These are phyloP conservation scores for Arctium lappa DNA, from an alignment of 129 eudicot species.

Conservation along the genomic window DNA sequence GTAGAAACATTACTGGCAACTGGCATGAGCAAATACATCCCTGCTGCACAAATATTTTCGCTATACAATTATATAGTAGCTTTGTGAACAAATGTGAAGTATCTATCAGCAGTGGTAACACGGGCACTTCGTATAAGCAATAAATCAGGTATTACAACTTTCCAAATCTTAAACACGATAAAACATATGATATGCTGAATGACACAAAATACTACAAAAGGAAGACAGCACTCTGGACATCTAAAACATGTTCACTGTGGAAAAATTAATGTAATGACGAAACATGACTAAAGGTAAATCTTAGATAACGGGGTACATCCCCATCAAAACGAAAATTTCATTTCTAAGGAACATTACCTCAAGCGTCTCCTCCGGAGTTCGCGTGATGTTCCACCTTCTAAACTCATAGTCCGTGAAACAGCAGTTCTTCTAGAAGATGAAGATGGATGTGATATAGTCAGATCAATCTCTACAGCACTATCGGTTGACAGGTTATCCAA, in stretches of 20 bases:
- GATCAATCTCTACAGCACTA: conserved; percentile 27
- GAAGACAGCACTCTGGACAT: conserved; percentile 17
- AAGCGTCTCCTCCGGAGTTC: conserved; percentile 68
- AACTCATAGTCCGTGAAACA: conserved; percentile 40
- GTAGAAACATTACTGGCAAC: neutral
- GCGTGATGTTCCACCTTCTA: conserved; percentile 44
- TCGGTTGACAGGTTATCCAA: conserved; percentile 32
- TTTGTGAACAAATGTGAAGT: conserved; percentile 1
- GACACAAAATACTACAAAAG: conserved; percentile 10
- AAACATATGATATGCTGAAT: conserved; percentile 23
- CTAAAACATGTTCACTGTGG: conserved; percentile 31
- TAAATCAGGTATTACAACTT: conserved; percentile 32
- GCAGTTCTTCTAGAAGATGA: conserved; percentile 47
- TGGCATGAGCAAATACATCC: neutral
- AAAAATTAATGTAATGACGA: conserved; percentile 29
- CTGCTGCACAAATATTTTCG: neutral
- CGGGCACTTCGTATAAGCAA: conserved; percentile 29
- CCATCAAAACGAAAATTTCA: conserved; percentile 7
- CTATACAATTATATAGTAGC: neutral
- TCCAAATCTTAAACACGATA: conserved; percentile 27
- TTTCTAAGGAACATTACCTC: conserved; percentile 18
- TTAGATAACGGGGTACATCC: conserved; percentile 2
- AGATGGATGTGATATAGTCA: conserved; percentile 30
- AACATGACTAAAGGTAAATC: conserved; percentile 26
- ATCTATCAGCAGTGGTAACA: conserved; percentile 10